These are phyloP conservation scores for Schwanniomyces etchellsii DNA, from an alignment of 1,139 yeast species.

Conservation along the genomic window DNA sequence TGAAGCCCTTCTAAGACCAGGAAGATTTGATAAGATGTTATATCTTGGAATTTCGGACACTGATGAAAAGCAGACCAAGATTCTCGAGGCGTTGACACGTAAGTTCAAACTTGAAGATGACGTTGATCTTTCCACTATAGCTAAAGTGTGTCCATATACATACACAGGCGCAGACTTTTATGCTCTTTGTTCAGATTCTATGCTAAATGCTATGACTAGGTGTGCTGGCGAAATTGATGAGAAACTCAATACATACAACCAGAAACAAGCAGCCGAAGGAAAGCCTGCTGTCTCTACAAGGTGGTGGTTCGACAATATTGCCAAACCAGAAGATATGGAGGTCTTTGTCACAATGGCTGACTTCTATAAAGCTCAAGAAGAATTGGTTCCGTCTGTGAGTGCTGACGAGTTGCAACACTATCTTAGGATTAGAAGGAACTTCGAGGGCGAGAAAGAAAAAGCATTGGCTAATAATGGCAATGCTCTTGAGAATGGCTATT, in stretches of 20 bases:
- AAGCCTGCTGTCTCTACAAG: slow-evolving; percentile 51
- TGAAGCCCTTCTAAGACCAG: slow-evolving; percentile 91
- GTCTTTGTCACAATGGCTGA: slow-evolving; percentile 71
- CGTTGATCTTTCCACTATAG: slow-evolving; percentile 58
- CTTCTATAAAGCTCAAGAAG: slow-evolving; percentile 66
- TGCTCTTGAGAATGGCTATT: background rate
- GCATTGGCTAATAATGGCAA: slow-evolving; percentile 9
- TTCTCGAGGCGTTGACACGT: slow-evolving; percentile 82
- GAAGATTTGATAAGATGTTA: slow-evolving; percentile 91
- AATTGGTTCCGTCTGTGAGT: slow-evolving; percentile 79
- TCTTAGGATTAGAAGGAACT: slow-evolving; percentile 66
- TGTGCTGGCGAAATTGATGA: slow-evolving; percentile 72
- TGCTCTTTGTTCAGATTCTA: slow-evolving; percentile 90
- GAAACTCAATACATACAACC: slow-evolving; percentile 53
- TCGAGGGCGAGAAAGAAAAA: slow-evolving; percentile 53
- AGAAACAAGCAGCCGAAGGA: slow-evolving; percentile 18
- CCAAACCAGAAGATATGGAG: slow-evolving; percentile 58
- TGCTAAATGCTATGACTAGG: slow-evolving; percentile 92
- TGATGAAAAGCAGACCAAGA: slow-evolving; percentile 79
- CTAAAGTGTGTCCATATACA: slow-evolving; percentile 74
- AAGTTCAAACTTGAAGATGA: slow-evolving; percentile 62
- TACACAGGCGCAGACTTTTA: slow-evolving; percentile 97
- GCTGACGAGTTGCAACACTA: slow-evolving; percentile 84
- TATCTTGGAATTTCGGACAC: slow-evolving; percentile 92
- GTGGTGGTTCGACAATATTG: slow-evolving; percentile 90